Conservation (phyloP, 768 basidiomycete genomes). For the Agrocybe praecox region DNA sequence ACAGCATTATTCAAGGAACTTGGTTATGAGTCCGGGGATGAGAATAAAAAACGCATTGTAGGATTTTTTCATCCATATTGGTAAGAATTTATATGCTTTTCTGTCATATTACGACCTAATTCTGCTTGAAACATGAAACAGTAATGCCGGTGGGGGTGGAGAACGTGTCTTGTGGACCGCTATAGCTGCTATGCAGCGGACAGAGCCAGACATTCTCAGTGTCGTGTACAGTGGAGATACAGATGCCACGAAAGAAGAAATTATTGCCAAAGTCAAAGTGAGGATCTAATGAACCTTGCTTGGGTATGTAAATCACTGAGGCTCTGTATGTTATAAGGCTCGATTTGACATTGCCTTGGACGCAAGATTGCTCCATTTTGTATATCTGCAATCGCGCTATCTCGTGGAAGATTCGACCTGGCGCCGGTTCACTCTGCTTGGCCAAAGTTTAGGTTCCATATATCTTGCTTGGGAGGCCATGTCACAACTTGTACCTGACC, state of each 20-base stretch:
- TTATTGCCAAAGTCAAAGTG: constrained; percentile 83
- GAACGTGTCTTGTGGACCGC: constrained; percentile 96
- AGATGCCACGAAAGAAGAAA: constrained; percentile 77
- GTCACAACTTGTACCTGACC: constrained; percentile 76
- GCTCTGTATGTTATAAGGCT: constrained; percentile 41
- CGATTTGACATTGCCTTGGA: constrained; percentile 81
- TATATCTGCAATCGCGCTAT: constrained; percentile 72
- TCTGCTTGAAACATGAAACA: constrained; percentile 35
- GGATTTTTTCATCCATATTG: constrained; percentile 98
- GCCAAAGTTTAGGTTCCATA: constrained; percentile 90
- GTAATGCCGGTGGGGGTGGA: constrained; percentile 97
- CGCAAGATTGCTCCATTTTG: constrained; percentile 70
- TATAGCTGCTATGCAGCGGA: constrained; percentile 71
- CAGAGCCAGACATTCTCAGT: constrained; percentile 63
- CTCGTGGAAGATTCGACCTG: constrained; percentile 83
- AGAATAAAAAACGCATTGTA: constrained; percentile 42
- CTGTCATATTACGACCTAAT: background rate
- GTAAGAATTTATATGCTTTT: constrained; percentile 43
- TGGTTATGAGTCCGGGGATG: constrained; percentile 18
- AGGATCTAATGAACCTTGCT: constrained; percentile 13
- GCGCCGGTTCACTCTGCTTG: constrained; percentile 89
- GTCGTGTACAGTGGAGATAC: constrained; percentile 91
- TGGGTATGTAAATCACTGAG: background rate
- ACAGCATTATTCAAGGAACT: constrained; percentile 22
- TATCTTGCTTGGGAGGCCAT: constrained; percentile 84